phyloP scores from a whole-genome alignment of 768 basidiomycete species.

The Lentinula boryana region DNA sequence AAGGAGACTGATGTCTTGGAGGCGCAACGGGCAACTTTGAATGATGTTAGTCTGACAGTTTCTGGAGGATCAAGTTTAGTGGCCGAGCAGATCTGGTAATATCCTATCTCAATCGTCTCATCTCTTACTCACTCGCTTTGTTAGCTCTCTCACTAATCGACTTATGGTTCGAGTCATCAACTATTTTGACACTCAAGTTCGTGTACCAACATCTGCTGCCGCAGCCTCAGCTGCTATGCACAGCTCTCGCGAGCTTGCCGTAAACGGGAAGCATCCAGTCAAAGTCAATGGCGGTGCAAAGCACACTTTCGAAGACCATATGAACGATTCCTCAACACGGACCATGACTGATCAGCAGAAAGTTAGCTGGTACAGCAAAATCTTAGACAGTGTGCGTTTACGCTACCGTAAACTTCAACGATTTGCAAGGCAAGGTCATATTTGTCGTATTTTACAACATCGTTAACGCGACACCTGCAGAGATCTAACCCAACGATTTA shows the following conservation, averaged over 20 bases:
- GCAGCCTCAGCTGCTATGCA: slow-evolving; percentile 23
- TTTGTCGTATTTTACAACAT: background rate
- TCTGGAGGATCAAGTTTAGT: slow-evolving; percentile 85
- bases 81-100: slow-evolving; percentile 93
- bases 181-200: slow-evolving; percentile 93
- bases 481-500: slow-evolving; percentile 78
- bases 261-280: slow-evolving; percentile 8
- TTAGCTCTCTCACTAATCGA: slow-evolving; percentile 88
- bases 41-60: slow-evolving; percentile 84
- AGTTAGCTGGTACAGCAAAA: slow-evolving; percentile 85
- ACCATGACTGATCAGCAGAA: slow-evolving; percentile 80
- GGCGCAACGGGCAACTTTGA: slow-evolving; percentile 92
- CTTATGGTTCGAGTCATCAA: slow-evolving; percentile 89
- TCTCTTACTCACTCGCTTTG: background rate
- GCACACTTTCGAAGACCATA: slow-evolving; percentile 27
- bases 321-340: slow-evolving; percentile 30
- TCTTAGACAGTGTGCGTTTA: slow-evolving; percentile 86
- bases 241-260: slow-evolving; percentile 12
- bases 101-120: background rate
- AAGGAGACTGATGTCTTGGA: slow-evolving; percentile 98
- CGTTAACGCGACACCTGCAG: slow-evolving; percentile 24
- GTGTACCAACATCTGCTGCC: slow-evolving; percentile 38
- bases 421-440: slow-evolving; percentile 68
- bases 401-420: slow-evolving; percentile 93
- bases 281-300: slow-evolving; percentile 9